These are phyloP conservation scores for Neckera pumila DNA, from an alignment of 225 moss, liverwort and hornwort species.

Conservation along the genomic window DNA sequence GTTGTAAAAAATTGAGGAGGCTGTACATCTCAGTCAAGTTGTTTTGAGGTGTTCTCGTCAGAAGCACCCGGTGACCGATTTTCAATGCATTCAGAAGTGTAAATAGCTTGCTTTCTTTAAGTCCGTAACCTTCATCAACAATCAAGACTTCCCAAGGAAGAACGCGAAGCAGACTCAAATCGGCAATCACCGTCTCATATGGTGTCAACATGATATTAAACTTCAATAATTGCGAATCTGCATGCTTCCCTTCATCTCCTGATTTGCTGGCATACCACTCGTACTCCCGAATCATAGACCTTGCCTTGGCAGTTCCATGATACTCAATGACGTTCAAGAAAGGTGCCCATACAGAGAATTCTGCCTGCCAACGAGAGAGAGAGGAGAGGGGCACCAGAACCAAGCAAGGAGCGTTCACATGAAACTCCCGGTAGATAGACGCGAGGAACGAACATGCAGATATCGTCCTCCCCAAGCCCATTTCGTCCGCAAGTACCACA, in stretches of 20 bases:
- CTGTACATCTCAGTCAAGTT: constrained; percentile 67
- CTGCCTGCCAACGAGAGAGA: constrained; percentile 72
- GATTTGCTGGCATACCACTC: constrained; percentile 68
- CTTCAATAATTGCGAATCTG: constrained; percentile 29
- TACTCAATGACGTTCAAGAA: constrained; percentile 84
- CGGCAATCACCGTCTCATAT: constrained; percentile 60
- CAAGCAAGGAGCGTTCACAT: constrained; percentile 56
- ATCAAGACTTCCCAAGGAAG: constrained; percentile 85
- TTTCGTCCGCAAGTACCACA: constrained; percentile 81
- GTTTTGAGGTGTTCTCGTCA: constrained; percentile 54
- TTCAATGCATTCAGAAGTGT: constrained; percentile 52
- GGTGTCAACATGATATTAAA: constrained; percentile 87
- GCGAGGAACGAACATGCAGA: constrained; percentile 69
- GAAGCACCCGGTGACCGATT: constrained; percentile 62
- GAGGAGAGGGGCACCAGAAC: constrained; percentile 62
- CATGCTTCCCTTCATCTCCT: constrained; percentile 27
- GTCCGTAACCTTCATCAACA: constrained; percentile 63
- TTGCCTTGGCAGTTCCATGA: constrained; percentile 67
- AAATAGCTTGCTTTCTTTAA: constrained; percentile 54
- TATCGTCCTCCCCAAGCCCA: constrained; percentile 73
- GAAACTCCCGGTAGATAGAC: constrained; percentile 63
- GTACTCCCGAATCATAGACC: constrained; percentile 65
- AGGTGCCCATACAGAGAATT: constrained; percentile 76
- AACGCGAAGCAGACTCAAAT: constrained; percentile 54
- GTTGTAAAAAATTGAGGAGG: constrained; percentile 65